phyloP scores from a whole-genome alignment of 2,329 filamentous ascomycete species.

The Cryphonectria radicalis region DNA sequence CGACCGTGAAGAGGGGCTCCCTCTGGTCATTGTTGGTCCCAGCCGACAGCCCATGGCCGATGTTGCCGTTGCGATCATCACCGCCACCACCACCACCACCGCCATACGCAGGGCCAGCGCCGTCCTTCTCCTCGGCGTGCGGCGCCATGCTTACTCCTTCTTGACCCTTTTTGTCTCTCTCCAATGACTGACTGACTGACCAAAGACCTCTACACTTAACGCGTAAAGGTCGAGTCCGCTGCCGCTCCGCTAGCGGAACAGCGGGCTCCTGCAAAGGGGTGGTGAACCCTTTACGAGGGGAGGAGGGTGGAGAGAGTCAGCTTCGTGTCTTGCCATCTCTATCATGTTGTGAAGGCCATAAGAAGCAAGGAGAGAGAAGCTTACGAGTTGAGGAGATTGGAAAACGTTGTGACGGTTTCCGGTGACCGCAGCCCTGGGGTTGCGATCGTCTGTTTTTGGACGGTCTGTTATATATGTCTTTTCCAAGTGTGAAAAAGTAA shows the following conservation, averaged over 20 bases:
- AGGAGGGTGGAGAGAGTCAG: conserved; percentile 33
- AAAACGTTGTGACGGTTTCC: conserved; percentile 88
- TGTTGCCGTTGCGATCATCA: conserved; percentile 32
- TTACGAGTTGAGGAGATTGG: conserved; percentile 96
- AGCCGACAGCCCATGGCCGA: conserved; percentile 42
- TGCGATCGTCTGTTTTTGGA: conserved; percentile 52
- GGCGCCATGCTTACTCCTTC: conserved; percentile 74
- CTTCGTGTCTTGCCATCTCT: conserved; percentile 23
- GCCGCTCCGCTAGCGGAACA: conserved; percentile 88
- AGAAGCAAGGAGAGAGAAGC: conserved; percentile 39
- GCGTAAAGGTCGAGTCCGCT: conserved; percentile 67
- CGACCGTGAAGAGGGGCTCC: conserved; percentile 76
- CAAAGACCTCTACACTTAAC: conserved; percentile 49
- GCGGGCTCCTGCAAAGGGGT: conserved; percentile 96
- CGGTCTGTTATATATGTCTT: not conserved
- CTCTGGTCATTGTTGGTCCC: conserved; percentile 55
- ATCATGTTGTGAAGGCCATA: not conserved
- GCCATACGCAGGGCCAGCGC: conserved; percentile 60
- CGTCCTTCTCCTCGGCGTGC: conserved; percentile 70
- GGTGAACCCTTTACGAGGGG: conserved; percentile 78
- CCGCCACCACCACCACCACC: conserved; percentile 62
- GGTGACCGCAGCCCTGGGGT: conserved; percentile 61
- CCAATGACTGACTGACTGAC: conserved; percentile 32
- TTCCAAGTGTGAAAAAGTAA: not conserved
- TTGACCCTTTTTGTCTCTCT: conserved; percentile 34